These are phyloP conservation scores for Crithidia acanthocephali DNA, from an alignment of 208 protist genomes.

Conservation along the genomic window DNA sequence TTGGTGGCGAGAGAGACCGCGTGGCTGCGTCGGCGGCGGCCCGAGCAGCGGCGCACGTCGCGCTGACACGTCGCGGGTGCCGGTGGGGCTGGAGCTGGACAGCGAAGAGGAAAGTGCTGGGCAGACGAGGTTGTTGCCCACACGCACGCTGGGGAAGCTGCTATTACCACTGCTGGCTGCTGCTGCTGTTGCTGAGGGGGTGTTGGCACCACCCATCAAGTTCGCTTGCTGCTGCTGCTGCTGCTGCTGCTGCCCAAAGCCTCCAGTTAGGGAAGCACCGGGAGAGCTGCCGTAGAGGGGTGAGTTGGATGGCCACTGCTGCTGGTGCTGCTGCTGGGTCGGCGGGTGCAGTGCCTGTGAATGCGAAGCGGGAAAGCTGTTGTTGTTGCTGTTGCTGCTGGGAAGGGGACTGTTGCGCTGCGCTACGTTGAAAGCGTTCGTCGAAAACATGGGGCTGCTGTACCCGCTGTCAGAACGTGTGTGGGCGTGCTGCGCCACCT, in stretches of 20 bases:
- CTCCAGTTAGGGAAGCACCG: not conserved
- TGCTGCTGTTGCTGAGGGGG: not conserved
- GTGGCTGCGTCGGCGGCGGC: constrained; percentile 10
- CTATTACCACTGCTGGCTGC: not conserved
- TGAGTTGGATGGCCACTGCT: not conserved
- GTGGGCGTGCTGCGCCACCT: constrained; percentile 1
- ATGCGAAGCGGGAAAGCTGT: constrained; percentile 2
- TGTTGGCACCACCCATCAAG: not conserved
- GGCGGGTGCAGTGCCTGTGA: not conserved
- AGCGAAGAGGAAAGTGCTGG: not conserved
- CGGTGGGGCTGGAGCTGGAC: not conserved
- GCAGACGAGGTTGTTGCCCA: not conserved
- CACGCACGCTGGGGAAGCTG: constrained; percentile 7
- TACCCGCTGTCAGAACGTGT: not conserved
- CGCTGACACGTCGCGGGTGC: not conserved
- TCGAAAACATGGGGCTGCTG: not conserved
- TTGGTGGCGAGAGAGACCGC: not conserved
- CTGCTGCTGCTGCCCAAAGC: not conserved
- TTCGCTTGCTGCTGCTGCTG: not conserved
- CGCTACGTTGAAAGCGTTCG: not conserved
- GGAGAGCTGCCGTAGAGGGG: not conserved
- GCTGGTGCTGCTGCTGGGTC: not conserved
- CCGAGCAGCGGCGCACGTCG: constrained; percentile 17
- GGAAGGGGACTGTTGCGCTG: not conserved
- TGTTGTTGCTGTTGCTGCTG: not conserved